Evolutionary conservation across 2,329 filamentous ascomycete genomes (phyloP), one percentile per base, ranked within the genome.

Genomic region (Sordariomycetes sp.): DNA sequence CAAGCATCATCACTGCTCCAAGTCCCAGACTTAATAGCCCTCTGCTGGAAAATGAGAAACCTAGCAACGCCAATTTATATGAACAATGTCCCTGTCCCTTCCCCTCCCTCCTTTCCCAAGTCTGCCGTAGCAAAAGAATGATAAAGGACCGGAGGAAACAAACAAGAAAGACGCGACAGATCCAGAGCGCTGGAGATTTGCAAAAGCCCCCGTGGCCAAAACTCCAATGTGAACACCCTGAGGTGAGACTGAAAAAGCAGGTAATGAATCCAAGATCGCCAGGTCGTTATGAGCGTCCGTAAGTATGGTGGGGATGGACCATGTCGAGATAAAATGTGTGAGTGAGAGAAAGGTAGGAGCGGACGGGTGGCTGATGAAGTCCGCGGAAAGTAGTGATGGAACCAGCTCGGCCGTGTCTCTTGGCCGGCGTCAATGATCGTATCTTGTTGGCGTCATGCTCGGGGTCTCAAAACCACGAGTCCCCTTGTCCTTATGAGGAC

Each of bases 401-500:
- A n/a, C 3, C 40, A 16, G 18, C 18, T 8, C 18, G 18, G 16
- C 8, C 16, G 16, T 16, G 40, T n/a, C 40, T 20, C 46, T 11
- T 24, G 20, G 46, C 22, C 46, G 14, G 18, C 3, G 18, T 16
- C 20, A 50, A 8, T 22, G 20, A 20, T 24, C 46, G 46, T 24
- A 50, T 50, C 46, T 6, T 50, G 8, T 24, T 6, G 46, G 11
- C 20, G 43, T 10, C 2, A 14, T 24, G 7, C 14, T 50, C 20
- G 20, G 11, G 20, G 12, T 22, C 12, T 3, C 46, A 4, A 4
- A 16, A 16, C 37, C 37, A 14, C 37, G 37, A 14, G 37, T n/a
- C 37, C 12, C 37, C 14, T 14, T 6, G 37, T 43, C 6, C 20
- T 66, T 59, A 72, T 11, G 69, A 66, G 51, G 75, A 78, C 57